Percentiles rank a stretch among this genome's conserved stretches.
These are phyloP conservation scores for Sporothrix phasma DNA, from an alignment of 2,329 filamentous ascomycete species.

Conservation along the genomic window DNA sequence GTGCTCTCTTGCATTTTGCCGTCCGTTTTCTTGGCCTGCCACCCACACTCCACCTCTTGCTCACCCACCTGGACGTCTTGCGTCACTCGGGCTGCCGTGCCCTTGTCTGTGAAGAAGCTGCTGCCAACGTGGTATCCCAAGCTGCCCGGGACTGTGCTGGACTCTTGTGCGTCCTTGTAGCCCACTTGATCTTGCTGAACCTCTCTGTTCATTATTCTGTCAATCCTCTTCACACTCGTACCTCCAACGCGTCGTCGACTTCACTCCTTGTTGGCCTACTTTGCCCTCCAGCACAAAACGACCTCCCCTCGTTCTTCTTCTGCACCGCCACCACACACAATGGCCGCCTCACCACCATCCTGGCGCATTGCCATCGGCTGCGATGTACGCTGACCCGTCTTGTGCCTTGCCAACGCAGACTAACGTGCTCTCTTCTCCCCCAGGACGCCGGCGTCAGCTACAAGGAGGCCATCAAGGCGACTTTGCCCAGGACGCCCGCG, in stretches of 20 bases:
- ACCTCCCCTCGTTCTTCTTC: neutral
- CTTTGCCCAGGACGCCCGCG: constrained; percentile 56
- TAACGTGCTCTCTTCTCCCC: neutral
- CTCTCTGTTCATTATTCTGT: too few species aligned
- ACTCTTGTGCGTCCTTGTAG: too few species aligned
- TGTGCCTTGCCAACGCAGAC: neutral
- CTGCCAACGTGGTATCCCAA: neutral
- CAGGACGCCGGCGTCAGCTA: constrained; percentile 57
- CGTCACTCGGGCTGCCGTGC: neutral
- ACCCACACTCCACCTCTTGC: neutral
- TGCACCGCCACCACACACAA: constrained; percentile 4
- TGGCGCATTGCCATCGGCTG: constrained; percentile 46
- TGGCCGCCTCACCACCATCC: constrained; percentile 29
- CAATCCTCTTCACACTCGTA: too few species aligned
- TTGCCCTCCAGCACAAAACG: too few species aligned
- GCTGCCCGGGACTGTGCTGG: too few species aligned
- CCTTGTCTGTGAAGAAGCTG: neutral
- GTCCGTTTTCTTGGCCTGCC: neutral
- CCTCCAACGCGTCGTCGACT: too few species aligned
- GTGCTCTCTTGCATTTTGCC: neutral
- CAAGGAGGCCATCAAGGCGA: constrained; percentile 69
- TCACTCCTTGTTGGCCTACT: too few species aligned
- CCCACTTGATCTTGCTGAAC: too few species aligned
- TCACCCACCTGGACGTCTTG: neutral
- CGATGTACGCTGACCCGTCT: constrained; percentile 34